Base-by-base conservation (phyloP, 306 rosid species). In the Pueraria montana region DNA sequence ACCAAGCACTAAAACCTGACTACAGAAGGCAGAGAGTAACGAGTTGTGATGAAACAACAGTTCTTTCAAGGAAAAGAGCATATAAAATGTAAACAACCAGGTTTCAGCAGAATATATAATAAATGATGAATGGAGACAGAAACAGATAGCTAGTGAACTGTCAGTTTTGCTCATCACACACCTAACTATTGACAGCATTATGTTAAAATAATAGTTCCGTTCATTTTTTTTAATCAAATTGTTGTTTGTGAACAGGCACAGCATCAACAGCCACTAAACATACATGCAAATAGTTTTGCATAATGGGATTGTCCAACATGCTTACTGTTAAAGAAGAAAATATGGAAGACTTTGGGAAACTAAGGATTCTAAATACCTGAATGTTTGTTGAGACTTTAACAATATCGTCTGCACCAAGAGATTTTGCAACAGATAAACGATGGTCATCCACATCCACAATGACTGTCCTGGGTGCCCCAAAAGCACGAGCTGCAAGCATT, bases 401-500 rank as follows among this genome's bases (percentile, higher is more conserved):
- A 65, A 86, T 86, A 20, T 76, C 92, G 83, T 93, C 94, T 16
- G 95, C 97, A 42, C 98, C 97, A 26, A 93, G 97, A 59, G 85
- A 59, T 82, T 93, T 91, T 11, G 97, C 98, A 38, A 95, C 94
- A 12, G 97, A 90, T 80, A 95, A 87, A 82, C 95, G 94, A 78
- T 84, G 80, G 67, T 87, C 97, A 83, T 93, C 97, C 13, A 93
- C 92, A 79, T 95, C 97, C n/a, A 72, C 92, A 27, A 95, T 69
- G 76, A 91, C 82, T 52, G 93, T 88, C 87, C 79, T 87, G 4
- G 97, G 94, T 40, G 93, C 92, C 7, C 98, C 94, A 58, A 93
- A 93, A 62, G 98, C 98, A 0, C 89, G 97, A 59, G 97, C 98
- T 50, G 98, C 90, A 52, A 93, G 93, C 94, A 93, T 45, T 26